A percentile compares a stretch with the other conserved stretches of the same genome.
These are phyloP conservation scores for Teratosphaeria nubilosa DNA, from an alignment of 2,329 filamentous ascomycete species.

Conservation along the genomic window DNA sequence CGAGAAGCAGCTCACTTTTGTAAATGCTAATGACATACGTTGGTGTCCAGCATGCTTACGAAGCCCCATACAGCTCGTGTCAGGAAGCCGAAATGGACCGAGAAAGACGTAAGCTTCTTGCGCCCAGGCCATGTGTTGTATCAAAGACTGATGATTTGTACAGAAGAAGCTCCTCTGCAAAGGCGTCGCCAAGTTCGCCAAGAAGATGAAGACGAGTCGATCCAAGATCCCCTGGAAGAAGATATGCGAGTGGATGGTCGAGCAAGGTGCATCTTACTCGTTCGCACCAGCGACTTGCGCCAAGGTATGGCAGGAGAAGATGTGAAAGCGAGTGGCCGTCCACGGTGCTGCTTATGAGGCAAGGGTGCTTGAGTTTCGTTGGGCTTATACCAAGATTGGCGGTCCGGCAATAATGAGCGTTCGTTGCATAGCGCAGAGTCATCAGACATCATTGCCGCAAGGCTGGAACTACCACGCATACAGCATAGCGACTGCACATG, in stretches of 20 bases:
- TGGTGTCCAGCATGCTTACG: conserved; percentile 40
- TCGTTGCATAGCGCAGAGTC: not conserved
- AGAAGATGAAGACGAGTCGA: not conserved
- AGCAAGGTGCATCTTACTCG: conserved; percentile 45
- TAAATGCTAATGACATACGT: not conserved
- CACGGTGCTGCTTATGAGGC: not conserved
- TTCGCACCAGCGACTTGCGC: conserved; percentile 54
- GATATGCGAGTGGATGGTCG: conserved; percentile 44
- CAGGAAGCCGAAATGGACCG: conserved; percentile 55
- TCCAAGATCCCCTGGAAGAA: conserved; percentile 49
- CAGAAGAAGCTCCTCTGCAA: conserved; percentile 20
- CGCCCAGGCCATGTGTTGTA: not conserved
- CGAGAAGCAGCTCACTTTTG: not conserved
- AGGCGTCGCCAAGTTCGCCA: conserved; percentile 12
- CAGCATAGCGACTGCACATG: not conserved
- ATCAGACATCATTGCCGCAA: not conserved
- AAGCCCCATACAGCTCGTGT: conserved; percentile 54
- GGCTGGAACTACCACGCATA: not conserved
- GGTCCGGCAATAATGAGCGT: not conserved
- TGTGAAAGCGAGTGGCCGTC: not conserved
- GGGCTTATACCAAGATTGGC: not conserved
- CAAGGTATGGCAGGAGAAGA: conserved; percentile 48
- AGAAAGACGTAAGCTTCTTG: conserved; percentile 49
- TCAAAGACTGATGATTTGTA: conserved; percentile 5
- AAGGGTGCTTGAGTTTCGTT: not conserved